Percentiles rank a stretch among this genome's conserved stretches.
These are phyloP conservation scores for Penicillium polonicum DNA, from an alignment of 2,329 filamentous ascomycete species.

Conservation along the genomic window DNA sequence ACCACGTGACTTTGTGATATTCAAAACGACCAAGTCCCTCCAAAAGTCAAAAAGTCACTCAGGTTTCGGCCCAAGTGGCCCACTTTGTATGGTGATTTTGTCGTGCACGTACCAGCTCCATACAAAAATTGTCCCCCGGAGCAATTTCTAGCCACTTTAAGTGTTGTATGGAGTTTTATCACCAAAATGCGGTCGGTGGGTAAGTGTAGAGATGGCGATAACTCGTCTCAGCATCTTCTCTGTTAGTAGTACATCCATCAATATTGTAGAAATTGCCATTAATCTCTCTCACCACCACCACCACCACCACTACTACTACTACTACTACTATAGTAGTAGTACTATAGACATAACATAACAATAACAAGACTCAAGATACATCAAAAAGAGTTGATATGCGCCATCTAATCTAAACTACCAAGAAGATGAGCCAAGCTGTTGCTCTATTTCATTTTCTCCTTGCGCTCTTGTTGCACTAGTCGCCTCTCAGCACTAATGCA, in stretches of 20 bases:
- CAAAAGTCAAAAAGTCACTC: background rate
- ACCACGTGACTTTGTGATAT: background rate
- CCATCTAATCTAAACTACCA: background rate
- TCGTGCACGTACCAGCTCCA: background rate
- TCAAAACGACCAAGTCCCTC: background rate
- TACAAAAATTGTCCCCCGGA: slow-evolving; percentile 2
- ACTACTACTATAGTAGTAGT: too few relatives aligned
- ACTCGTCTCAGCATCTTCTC: background rate
- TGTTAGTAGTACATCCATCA: background rate
- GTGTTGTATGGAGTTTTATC: background rate
- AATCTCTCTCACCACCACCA: background rate
- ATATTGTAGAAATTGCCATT: background rate
- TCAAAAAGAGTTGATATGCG: background rate
- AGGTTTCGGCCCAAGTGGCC: background rate
- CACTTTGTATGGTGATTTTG: background rate
- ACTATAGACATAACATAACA: background rate
- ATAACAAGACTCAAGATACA: background rate
- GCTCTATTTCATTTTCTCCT: background rate
- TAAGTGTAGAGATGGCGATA: background rate
- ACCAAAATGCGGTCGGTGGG: background rate
- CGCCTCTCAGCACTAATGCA: background rate
- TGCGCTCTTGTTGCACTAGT: background rate
- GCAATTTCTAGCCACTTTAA: slow-evolving; percentile 1
- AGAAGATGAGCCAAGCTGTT: background rate
- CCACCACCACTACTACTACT: too few relatives aligned